Evolutionary conservation across 2,329 filamentous ascomycete genomes (phyloP).

Genomic region (Penicillium oxalicum): DNA sequence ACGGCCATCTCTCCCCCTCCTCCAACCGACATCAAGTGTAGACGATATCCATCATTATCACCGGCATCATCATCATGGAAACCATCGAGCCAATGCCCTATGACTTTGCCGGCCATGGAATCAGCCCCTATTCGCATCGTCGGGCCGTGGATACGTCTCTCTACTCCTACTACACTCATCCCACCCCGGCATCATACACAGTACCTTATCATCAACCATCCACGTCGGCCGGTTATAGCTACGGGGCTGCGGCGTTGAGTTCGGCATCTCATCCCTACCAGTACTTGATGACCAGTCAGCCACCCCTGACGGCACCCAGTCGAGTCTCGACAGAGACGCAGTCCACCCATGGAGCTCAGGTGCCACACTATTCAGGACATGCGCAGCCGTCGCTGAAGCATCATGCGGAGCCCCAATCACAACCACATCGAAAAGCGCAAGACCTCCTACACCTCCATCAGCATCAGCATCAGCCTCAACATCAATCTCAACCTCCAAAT

Average conservation of each 20-base stretch:
- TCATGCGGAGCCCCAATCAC: too few species aligned
- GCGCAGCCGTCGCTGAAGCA: too few species aligned
- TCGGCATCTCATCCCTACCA: constrained; percentile 29
- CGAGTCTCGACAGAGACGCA: too few species aligned
- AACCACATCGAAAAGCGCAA: too few species aligned
- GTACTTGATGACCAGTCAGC: constrained; percentile 30
- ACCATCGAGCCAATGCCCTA: constrained; percentile 38
- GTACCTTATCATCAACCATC: constrained; percentile 30
- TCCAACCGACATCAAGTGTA: constrained; percentile 1
- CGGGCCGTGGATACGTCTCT: constrained; percentile 34
- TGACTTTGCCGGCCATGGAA: constrained; percentile 34
- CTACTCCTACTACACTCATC: constrained; percentile 35
- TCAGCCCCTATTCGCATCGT: constrained; percentile 32
- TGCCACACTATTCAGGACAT: too few species aligned
- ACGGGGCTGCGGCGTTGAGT: constrained; percentile 24
- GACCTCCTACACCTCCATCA: neutral
- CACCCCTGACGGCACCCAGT: constrained; percentile 9
- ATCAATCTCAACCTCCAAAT: neutral
- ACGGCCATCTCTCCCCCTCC: neutral
- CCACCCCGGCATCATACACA: constrained; percentile 31
- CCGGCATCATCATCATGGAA: constrained; percentile 27
- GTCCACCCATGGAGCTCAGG: too few species aligned
- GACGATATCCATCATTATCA: neutral
- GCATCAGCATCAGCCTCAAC: neutral
- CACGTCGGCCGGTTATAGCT: constrained; percentile 26